phyloP scores from a whole-genome alignment of 305 asterid species.

The Coffea humblotiana region DNA sequence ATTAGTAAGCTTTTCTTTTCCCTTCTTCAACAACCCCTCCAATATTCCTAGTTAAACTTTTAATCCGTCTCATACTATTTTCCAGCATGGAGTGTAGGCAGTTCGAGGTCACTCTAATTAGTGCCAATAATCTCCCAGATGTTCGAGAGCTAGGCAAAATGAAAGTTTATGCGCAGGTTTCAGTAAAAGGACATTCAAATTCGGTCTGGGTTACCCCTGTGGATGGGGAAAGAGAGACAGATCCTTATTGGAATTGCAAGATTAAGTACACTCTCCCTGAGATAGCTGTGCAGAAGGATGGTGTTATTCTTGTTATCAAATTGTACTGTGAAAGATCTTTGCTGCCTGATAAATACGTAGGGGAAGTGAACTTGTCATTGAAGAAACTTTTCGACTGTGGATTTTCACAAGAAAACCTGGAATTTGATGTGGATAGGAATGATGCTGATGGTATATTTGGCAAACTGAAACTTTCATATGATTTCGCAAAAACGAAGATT shows the following conservation, averaged over 20 bases:
- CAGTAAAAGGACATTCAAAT: slow-evolving; percentile 16
- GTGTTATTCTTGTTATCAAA: background rate
- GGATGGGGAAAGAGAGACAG: slow-evolving; percentile 17
- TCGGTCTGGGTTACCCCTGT: slow-evolving; percentile 1
- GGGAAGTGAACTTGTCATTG: background rate
- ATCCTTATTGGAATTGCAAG: slow-evolving; percentile 30
- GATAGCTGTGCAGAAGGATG: background rate
- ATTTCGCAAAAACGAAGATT: background rate
- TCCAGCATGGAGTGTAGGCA: slow-evolving; percentile 22
- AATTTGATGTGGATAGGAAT: background rate
- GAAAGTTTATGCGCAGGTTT: slow-evolving; percentile 37
- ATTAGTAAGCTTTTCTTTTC: too few relatives aligned
- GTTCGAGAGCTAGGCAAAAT: slow-evolving; percentile 16
- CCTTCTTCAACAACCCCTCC: too few relatives aligned
- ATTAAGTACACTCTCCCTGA: background rate
- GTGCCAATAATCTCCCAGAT: slow-evolving; percentile 27
- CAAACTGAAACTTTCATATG: background rate
- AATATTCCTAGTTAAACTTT: too few relatives aligned
- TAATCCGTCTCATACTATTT: too few relatives aligned
- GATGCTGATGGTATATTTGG: background rate
- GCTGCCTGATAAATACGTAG: slow-evolving; percentile 3
- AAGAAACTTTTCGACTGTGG: background rate
- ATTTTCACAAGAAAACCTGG: background rate
- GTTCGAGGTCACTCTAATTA: slow-evolving; percentile 26
- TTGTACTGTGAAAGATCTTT: slow-evolving; percentile 7